Conservation (phyloP, 768 basidiomycete species). For the Boletus rubroflammeus region DNA sequence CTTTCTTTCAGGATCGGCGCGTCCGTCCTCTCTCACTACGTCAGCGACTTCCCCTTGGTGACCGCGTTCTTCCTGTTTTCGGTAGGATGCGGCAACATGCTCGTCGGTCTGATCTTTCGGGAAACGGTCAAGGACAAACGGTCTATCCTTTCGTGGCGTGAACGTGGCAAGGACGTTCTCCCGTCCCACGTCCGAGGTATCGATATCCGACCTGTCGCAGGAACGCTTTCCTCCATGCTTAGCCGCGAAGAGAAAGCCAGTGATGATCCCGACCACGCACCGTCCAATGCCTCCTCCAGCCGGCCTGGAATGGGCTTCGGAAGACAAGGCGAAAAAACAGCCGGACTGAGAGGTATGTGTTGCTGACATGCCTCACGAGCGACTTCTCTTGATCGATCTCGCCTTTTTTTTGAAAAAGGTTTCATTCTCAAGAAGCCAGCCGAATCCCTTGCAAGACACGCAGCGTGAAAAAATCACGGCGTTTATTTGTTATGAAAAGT, state of each 20-base stretch:
- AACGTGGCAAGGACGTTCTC: conserved; percentile 52
- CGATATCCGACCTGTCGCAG: conserved; percentile 22
- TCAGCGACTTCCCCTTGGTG: conserved; percentile 81
- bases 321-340: conserved; percentile 74
- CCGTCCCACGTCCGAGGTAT: conserved; percentile 37
- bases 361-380: neutral
- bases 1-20: conserved; percentile 51
- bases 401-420: conserved; percentile 32
- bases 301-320: conserved; percentile 71
- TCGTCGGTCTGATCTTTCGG: conserved; percentile 79
- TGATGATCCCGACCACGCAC: neutral
- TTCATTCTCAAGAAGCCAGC: conserved; percentile 56
- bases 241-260: conserved; percentile 11
- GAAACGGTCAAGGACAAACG: conserved; percentile 61
- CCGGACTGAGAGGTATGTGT: conserved; percentile 55
- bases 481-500: neutral
- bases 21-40: conserved; percentile 70
- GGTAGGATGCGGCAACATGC: conserved; percentile 77
- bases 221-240: conserved; percentile 10
- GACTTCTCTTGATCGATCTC: neutral
- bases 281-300: conserved; percentile 20
- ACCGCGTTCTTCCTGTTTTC: conserved; percentile 84
- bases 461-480: neutral
- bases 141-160: conserved; percentile 65
- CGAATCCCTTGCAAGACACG: conserved; percentile 55